Evolutionary conservation across 306 rosid genomes (phyloP), one percentile per base, ranked within the genome.

Genomic region (Erythrophleum fordii): DNA sequence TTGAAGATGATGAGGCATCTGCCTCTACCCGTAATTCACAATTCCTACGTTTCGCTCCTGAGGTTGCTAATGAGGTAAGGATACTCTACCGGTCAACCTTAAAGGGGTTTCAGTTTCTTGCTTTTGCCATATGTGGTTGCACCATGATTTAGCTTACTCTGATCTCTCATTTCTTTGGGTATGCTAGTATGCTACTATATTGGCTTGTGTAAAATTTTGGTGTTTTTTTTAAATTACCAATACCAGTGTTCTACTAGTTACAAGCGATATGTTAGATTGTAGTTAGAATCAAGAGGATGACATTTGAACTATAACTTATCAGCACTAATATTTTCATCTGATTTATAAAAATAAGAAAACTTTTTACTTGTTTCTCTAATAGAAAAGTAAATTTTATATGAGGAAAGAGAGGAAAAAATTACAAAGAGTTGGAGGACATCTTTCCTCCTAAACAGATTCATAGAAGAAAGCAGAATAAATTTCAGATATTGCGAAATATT

Each of bases 1-100:
- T 86, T 80, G 89, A 86, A 29, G 89, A 86, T 58, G 89, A 86
- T 44, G 89, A 86, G 60, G n/a, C 83, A 51, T 83, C 87, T 2
- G 11, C 85, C 49, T 86, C 89, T 58, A 86, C 89, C 46, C 89
- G 89, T 28, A 83, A 86, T 80, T 86, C 87, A 8, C 89, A 86
- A 34, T 80, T 86, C 53, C 42, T 83, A 23, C 89, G 89, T 4
- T 41, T 48, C 60, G 79, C 76, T 80, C 80, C 85, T 1, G 89
- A 86, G 80, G 72, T 80, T 51, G 89, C 83, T 61, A 72, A 49
- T 77, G 87, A 83, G 87, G 89, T 86, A 55, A 72, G 22, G 17
- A 11, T n/a, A 0, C 69, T 59, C 22, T 60, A 26, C 28, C 34
- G 4, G 25, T 52, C 23, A n/a, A 52, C 55, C 8, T 48, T 45